phyloP scores from a whole-genome alignment of 176 grass and related monocot species.

The Oryza brachyantha region DNA sequence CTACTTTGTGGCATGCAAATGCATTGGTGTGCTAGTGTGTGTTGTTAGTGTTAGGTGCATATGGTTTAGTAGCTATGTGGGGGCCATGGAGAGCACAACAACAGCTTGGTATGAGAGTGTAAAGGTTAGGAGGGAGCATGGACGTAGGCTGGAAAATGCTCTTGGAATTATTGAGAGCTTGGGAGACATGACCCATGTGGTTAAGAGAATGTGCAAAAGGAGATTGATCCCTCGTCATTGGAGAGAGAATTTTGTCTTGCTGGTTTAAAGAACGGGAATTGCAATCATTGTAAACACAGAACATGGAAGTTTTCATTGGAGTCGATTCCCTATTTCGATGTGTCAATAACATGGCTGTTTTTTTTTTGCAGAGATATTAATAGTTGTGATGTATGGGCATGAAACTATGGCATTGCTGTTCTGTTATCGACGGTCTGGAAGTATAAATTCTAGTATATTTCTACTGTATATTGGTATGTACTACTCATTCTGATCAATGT shows the following conservation, averaged over 20 bases:
- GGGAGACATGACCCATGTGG: conserved; percentile 78
- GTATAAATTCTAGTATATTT: background rate
- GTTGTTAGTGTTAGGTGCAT: conserved; percentile 50
- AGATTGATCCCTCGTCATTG: conserved; percentile 40
- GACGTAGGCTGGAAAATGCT: conserved; percentile 71
- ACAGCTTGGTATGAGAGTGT: conserved; percentile 58
- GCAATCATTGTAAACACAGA: conserved; percentile 34
- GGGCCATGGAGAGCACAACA: conserved; percentile 44
- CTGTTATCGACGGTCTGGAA: background rate
- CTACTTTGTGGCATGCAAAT: conserved; percentile 28
- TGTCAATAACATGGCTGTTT: conserved; percentile 10
- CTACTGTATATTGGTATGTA: background rate
- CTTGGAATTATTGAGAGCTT: conserved; percentile 65
- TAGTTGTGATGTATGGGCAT: background rate
- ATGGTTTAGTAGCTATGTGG: conserved; percentile 37
- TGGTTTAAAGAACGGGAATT: conserved; percentile 29
- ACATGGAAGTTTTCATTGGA: conserved; percentile 29
- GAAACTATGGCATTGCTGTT: background rate
- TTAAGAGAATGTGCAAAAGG: conserved; percentile 45
- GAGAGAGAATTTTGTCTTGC: conserved; percentile 55
- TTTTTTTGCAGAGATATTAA: background rate
- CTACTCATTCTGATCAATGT: background rate
- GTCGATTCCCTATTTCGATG: conserved; percentile 16
- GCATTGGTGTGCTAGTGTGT: conserved; percentile 11
- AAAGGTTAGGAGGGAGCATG: conserved; percentile 40